These are phyloP conservation scores for Vanilla planifolia DNA, from an alignment of 106 monocot species.

Conservation along the genomic window DNA sequence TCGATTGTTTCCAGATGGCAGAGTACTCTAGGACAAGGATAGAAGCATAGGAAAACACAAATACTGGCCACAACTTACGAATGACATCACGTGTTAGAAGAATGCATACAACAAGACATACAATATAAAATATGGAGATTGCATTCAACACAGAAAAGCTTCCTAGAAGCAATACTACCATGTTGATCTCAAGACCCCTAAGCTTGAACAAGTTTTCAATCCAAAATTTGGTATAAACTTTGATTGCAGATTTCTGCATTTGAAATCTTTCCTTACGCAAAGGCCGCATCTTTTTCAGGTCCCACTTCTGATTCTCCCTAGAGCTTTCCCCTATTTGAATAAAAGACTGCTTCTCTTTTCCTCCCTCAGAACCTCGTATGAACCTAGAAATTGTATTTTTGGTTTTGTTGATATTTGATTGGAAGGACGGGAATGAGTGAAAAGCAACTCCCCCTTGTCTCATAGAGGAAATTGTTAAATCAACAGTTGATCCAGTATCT, in stretches of 20 bases:
- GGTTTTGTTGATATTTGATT: conserved; percentile 14
- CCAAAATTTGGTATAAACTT: conserved; percentile 73
- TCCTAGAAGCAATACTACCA: conserved; percentile 80
- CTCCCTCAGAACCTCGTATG: conserved; percentile 62
- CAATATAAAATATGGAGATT: conserved; percentile 76
- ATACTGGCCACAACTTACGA: conserved; percentile 68
- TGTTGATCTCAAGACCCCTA: conserved; percentile 90
- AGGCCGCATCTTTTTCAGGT: conserved; percentile 58
- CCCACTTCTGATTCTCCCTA: conserved; percentile 90
- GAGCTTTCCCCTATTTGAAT: too few species aligned
- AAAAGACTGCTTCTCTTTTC: too few species aligned
- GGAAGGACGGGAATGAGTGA: conserved; percentile 29
- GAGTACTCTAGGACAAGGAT: conserved; percentile 86
- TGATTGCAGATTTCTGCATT: conserved; percentile 69
- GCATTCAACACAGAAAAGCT: conserved; percentile 84
- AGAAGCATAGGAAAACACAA: conserved; percentile 71
- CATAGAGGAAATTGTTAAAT: conserved; percentile 17
- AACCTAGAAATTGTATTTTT: conserved; percentile 23
- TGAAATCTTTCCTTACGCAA: conserved; percentile 81
- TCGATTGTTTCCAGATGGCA: conserved; percentile 70
- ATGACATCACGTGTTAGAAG: conserved; percentile 70
- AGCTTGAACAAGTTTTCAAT: conserved; percentile 78
- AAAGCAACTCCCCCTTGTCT: conserved; percentile 5
- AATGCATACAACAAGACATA: conserved; percentile 63
- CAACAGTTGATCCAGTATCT: conserved; percentile 23